phyloP scores from a whole-genome alignment of 208 protist genomes.

The Herpetomonas tarakana region DNA sequence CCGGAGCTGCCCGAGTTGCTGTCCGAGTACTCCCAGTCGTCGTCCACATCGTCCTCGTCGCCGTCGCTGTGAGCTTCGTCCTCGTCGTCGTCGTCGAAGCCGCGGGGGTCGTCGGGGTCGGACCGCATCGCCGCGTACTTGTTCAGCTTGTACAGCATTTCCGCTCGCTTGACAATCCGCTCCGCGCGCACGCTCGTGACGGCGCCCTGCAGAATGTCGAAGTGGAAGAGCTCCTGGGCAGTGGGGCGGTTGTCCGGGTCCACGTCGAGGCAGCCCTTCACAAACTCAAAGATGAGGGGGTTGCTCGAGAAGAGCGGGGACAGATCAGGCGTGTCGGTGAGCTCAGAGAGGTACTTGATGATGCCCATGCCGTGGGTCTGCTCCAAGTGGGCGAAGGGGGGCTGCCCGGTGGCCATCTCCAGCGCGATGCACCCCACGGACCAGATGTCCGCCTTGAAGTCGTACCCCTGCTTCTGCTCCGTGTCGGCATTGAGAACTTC shows the following conservation, averaged over 20 bases:
- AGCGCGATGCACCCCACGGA: conserved; percentile 86
- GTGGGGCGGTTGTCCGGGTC: conserved; percentile 64
- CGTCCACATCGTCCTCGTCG: conserved; percentile 5
- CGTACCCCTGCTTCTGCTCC: conserved; percentile 50
- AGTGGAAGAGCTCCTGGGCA: conserved; percentile 69
- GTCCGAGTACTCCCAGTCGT: not conserved
- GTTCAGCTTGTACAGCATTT: conserved; percentile 74
- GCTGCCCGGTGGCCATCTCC: conserved; percentile 81
- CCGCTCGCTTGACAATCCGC: conserved; percentile 51
- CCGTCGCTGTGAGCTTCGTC: conserved; percentile 13
- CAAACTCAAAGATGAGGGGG: conserved; percentile 74
- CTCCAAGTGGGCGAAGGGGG: conserved; percentile 73
- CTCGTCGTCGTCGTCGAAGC: conserved; percentile 19
- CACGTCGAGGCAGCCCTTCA: conserved; percentile 69
- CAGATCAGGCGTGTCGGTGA: conserved; percentile 73
- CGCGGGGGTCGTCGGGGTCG: conserved; percentile 15
- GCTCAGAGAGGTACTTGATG: conserved; percentile 75
- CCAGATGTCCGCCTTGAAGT: conserved; percentile 92
- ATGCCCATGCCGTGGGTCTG: conserved; percentile 77
- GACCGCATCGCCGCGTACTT: conserved; percentile 67
- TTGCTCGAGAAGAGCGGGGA: conserved; percentile 63
- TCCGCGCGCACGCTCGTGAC: conserved; percentile 50
- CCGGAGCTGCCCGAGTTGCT: not conserved
- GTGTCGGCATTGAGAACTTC: conserved; percentile 77
- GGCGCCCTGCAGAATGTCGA: conserved; percentile 63